Evolutionary conservation across 2,329 filamentous ascomycete species (phyloP).

Genomic region (Lachnellula arida): DNA sequence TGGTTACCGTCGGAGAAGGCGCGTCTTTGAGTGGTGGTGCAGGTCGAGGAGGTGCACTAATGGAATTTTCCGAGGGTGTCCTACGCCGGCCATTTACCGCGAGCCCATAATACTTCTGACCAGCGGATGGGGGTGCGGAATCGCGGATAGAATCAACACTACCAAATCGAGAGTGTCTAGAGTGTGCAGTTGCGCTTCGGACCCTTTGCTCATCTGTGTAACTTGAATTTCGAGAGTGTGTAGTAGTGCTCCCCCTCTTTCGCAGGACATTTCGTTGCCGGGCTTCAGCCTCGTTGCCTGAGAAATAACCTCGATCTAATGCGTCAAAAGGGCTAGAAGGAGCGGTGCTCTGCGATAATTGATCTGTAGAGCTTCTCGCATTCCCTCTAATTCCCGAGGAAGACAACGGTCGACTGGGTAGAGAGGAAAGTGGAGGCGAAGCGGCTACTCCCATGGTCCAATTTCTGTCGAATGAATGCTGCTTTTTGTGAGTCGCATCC

Average conservation of each 20-base stretch:
- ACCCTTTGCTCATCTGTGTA: constrained; percentile 70
- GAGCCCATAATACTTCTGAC: constrained; percentile 65
- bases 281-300: constrained; percentile 76
- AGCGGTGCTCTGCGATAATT: constrained; percentile 24
- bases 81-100: constrained; percentile 29
- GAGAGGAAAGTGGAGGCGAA: constrained; percentile 14
- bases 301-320: constrained; percentile 84
- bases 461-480: constrained; percentile 65
- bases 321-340: constrained; percentile 46
- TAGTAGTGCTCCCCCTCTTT: constrained; percentile 61
- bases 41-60: constrained; percentile 57
- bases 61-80: constrained; percentile 45
- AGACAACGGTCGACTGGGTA: constrained; percentile 27
- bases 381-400: constrained; percentile 23
- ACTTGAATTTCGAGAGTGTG: constrained; percentile 68
- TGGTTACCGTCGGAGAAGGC: constrained; percentile 54
- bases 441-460: constrained; percentile 56
- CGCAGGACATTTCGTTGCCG: constrained; percentile 74
- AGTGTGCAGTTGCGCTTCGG: constrained; percentile 60
- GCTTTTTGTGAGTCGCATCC: constrained; percentile 51
- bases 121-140: constrained; percentile 53
- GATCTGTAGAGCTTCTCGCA: constrained; percentile 31
- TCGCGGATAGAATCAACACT: constrained; percentile 73
- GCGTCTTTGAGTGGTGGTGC: constrained; percentile 52
- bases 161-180: constrained; percentile 71